These are phyloP conservation scores for Backusella luteola DNA, from an alignment of 192 early-diverging fungal species.

Conservation along the genomic window DNA sequence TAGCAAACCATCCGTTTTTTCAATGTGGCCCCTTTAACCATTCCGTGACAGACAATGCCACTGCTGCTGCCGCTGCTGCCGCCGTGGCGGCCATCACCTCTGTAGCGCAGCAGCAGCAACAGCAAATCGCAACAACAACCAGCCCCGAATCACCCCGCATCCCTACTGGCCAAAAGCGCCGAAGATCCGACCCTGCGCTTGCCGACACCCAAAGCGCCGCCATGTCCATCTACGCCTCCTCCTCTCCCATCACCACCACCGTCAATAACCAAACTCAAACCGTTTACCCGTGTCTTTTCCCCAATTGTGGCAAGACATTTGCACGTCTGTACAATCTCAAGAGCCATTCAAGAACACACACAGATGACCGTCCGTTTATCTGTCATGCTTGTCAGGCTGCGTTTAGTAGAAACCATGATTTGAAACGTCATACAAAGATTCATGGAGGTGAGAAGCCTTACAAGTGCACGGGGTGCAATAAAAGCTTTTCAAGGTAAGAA, in stretches of 20 bases:
- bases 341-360: constrained; percentile 80
- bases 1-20: constrained; percentile 7
- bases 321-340: constrained; percentile 87
- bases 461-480: constrained; percentile 69
- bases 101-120: constrained; percentile 13
- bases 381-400: constrained; percentile 41
- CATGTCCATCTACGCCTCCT: constrained; percentile 32
- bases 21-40: constrained; percentile 21
- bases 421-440: constrained; percentile 73
- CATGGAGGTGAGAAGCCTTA: constrained; percentile 79
- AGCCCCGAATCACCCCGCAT: not conserved
- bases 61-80: constrained; percentile 17
- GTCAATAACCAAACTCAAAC: constrained; percentile 35
- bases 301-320: constrained; percentile 82
- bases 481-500: constrained; percentile 64
- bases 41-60: constrained; percentile 6
- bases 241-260: constrained; percentile 29
- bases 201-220: constrained; percentile 26
- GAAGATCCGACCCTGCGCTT: constrained; percentile 16
- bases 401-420: constrained; percentile 74
- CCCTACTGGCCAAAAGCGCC: constrained; percentile 2
- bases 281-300: constrained; percentile 56
- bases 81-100: constrained; percentile 16
- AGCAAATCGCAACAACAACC: not conserved
- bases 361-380: constrained; percentile 68